Base-by-base conservation (phyloP, 2,329 filamentous ascomycete genomes). In the Ophiobolus disseminans region DNA sequence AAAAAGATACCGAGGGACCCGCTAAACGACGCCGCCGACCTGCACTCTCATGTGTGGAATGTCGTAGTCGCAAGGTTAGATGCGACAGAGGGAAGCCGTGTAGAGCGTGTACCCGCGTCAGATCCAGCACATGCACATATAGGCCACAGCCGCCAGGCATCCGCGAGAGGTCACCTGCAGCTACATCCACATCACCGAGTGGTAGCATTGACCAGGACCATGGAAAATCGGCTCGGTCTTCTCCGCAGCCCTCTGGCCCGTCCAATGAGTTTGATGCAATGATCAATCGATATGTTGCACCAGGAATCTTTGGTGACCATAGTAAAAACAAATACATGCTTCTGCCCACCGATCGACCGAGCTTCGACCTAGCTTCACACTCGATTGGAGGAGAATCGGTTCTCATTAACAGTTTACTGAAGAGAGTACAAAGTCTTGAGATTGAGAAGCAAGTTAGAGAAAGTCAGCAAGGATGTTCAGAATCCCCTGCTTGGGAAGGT, bases 31-130 rank as follows among this genome's bases (percentile, higher is more conserved):
- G 45, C 25, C 53, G 66, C 20, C 52, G 63, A 37, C 62, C 65
- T 20, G 63, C 68, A 7, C 50, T 69, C 11, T 65, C 65, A 7
- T 70, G 65, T 42, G 56, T 65, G 3, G 61, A 69, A 49, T 71
- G 65, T 40, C 55, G 66, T 22, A 55, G 50, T 46, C 51, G 65
- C 28, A 71, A 71, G 39, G 62, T 68, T 16, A 66, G 59, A 45
- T 70, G 66, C 39, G 60, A 70, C 48, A 56, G 61, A 13, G 42
- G 55, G 13, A 62, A 53, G 44, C 65, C 63, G 7, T 70, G 66
- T 47, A 53, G 52, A 22, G 55, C 57, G 16, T 70, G 65, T 39
- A 53, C 52, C 10, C 48, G 48, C 10, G 59, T 45, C 16, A 57
- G 62, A 32, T 63, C 57, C 16, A 39, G 56, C n/a, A 63, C 57